Percentiles rank a stretch among this genome's conserved stretches.
These are phyloP conservation scores for Xylariaceae sp. DNA, from an alignment of 2,329 filamentous ascomycete genomes.

Conservation along the genomic window DNA sequence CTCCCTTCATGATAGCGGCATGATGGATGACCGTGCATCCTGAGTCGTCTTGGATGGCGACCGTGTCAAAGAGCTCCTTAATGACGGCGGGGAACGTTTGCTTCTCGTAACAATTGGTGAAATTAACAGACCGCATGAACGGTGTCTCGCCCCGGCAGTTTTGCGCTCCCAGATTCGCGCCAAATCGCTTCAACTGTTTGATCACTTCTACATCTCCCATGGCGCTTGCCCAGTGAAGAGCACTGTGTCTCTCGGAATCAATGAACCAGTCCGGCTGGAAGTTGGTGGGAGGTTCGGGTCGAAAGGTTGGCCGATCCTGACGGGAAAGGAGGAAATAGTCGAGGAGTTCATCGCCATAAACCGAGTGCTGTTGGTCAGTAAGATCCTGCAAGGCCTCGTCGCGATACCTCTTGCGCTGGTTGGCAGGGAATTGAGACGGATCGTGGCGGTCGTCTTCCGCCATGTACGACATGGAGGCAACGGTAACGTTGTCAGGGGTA, in stretches of 20 bases:
- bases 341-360: conserved; percentile 88
- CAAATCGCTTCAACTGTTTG: conserved; percentile 75
- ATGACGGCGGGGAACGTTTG: conserved; percentile 82
- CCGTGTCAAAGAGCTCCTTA: conserved; percentile 75
- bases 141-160: conserved; percentile 80
- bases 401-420: conserved; percentile 71
- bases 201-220: conserved; percentile 96
- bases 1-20: conserved; percentile 80
- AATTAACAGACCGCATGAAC: conserved; percentile 88
- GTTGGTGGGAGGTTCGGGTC: conserved; percentile 73
- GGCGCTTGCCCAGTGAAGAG: conserved; percentile 92
- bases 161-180: conserved; percentile 65
- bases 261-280: conserved; percentile 91
- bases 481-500: conserved; percentile 75
- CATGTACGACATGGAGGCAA: conserved; percentile 79
- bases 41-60: conserved; percentile 71
- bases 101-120: conserved; percentile 96
- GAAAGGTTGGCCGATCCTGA: conserved; percentile 66
- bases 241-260: conserved; percentile 86
- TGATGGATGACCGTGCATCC: conserved; percentile 92
- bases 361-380: conserved; percentile 76
- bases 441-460: conserved; percentile 77
- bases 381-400: conserved; percentile 57
- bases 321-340: conserved; percentile 93
- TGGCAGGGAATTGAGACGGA: conserved; percentile 57